phyloP scores from a whole-genome alignment of 441 rosid genomes.

The Metrosideros polymorpha region DNA sequence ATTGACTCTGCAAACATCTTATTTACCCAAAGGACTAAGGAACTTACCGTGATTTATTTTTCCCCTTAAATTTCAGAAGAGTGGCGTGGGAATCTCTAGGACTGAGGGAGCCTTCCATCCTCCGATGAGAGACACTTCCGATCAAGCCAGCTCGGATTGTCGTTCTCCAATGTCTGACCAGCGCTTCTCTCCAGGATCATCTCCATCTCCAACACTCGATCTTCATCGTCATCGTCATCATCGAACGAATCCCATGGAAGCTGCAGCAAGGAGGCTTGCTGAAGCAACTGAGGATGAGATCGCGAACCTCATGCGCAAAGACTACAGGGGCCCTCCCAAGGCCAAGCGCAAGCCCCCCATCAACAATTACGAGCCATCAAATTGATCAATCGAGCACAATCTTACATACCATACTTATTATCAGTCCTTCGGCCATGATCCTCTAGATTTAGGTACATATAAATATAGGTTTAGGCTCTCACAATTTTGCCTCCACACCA shows the following conservation, averaged over 20 bases:
- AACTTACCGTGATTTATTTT: background rate
- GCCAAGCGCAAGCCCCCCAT: conserved; percentile 12
- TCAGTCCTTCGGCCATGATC: background rate
- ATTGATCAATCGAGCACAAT: background rate
- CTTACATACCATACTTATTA: background rate
- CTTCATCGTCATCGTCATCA: background rate
- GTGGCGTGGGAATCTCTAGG: background rate
- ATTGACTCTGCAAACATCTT: background rate
- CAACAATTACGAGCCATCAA: conserved; percentile 2
- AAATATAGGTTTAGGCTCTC: conserved; percentile 12
- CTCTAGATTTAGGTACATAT: background rate
- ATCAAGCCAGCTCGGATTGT: background rate
- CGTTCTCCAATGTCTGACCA: background rate
- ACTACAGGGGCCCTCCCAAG: conserved; percentile 10
- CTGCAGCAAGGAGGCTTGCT: background rate
- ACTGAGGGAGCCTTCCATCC: background rate
- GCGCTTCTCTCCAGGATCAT: background rate
- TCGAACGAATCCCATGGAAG: background rate
- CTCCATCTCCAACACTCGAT: background rate
- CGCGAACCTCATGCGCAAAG: background rate
- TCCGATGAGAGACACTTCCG: background rate
- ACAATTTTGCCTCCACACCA: conserved; percentile 3
- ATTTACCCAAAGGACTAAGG: background rate
- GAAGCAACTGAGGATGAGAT: conserved; percentile 4
- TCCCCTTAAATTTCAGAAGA: background rate